Evolutionary conservation across 2,329 filamentous ascomycete genomes (phyloP).

Genomic region (Stagonosporopsis vannaccii): DNA sequence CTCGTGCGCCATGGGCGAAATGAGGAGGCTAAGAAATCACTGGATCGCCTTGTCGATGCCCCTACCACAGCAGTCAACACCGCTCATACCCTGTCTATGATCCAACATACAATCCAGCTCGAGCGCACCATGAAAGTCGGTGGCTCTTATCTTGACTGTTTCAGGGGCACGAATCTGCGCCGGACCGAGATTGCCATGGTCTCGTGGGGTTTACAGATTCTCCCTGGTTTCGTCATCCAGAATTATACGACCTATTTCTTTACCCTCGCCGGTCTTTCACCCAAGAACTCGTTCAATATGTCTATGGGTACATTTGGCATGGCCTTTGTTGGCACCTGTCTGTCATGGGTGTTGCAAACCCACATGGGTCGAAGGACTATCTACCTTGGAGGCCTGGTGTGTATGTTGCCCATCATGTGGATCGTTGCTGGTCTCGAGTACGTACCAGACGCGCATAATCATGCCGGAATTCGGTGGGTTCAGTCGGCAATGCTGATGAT

Average conservation of each 20-base stretch:
- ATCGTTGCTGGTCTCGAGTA: conserved; percentile 66
- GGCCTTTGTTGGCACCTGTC: conserved; percentile 68
- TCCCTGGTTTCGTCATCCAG: conserved; percentile 13
- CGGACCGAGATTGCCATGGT: conserved; percentile 69
- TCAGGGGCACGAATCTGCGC: conserved; percentile 75
- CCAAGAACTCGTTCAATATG: conserved; percentile 48
- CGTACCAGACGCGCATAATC: conserved; percentile 29
- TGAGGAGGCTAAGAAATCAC: conserved; percentile 59
- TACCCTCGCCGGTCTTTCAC: conserved; percentile 48
- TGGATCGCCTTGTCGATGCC: conserved; percentile 65
- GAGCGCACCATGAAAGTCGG: conserved; percentile 71
- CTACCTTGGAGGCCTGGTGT: conserved; percentile 70
- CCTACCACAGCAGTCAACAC: conserved; percentile 57
- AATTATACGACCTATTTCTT: conserved; percentile 51
- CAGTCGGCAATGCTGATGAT: conserved; percentile 21
- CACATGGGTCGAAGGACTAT: conserved; percentile 75
- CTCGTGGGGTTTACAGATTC: conserved; percentile 51
- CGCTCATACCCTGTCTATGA: conserved; percentile 74
- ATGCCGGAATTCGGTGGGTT: conserved; percentile 51
- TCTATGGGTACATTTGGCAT: conserved; percentile 61
- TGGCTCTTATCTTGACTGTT: conserved; percentile 78
- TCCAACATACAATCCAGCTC: conserved; percentile 81
- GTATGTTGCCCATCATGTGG: conserved; percentile 73
- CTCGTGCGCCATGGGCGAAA: conserved; percentile 67
- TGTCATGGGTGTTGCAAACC: conserved; percentile 77